Base-by-base conservation (phyloP, 225 moss, liverwort and hornwort species). In the Bryoerythrophyllum caledonicum region DNA sequence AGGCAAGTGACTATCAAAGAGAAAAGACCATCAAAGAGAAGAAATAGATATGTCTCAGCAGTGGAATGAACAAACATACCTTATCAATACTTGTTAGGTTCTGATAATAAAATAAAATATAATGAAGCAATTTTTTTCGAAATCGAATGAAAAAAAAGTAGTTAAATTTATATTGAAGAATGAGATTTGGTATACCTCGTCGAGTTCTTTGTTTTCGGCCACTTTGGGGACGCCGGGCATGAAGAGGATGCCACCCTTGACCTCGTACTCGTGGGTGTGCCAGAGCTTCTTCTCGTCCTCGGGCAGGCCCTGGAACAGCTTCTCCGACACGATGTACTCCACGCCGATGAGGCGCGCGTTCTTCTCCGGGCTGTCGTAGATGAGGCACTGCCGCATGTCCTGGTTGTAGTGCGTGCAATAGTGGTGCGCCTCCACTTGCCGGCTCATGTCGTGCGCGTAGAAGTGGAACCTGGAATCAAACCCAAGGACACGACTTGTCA, bases 271-370 rank as follows among this genome's bases (percentile, higher is more conserved):
- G 68, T 91, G 92, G 10, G 79, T 81, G 68, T 94, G 92, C 92
- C 89, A 91, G 5, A 91, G 79, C 74, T 86, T 83, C 84, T 92
- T 94, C 80, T 94, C 92, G 67, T 92, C 92, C 2, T 92, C 92
- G 17, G 92, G 89, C 74, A 91, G 79, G 37, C 79, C 73, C 14
- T 79, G 82, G 71, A 80, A 94, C 72, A 94, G 49, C 76, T 88
- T 85, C 75, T 94, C 89, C 10, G 92, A 83, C 27, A 94, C 80
- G n/a, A 91, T 92, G n/a, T 94, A 94, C 82, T 94, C 94, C 37
- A 94, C 82, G 17, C 94, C 94, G 65, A 94, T 90, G 19, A 94
- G 75, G 60, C 85, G 82, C 7, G 94, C 94, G 14, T 90, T 84
- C 38, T 81, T 57, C 24, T 86, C 90, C 0, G 92, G 84, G 26